Evolutionary conservation across 2,329 filamentous ascomycete genomes (phyloP).

Genomic region (Penicillium sp.): DNA sequence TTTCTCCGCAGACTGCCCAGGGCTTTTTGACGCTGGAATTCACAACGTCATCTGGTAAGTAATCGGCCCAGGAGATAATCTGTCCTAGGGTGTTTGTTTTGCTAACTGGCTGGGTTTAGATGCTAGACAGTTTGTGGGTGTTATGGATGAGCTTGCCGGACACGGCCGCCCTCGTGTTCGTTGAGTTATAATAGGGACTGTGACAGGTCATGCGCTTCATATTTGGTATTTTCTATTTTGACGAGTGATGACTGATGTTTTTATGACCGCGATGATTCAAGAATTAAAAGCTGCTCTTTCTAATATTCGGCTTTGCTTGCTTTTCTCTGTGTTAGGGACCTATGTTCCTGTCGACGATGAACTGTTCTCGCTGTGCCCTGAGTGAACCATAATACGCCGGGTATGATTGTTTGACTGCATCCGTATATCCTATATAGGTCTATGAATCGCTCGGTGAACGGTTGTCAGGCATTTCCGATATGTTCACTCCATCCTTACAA

Average conservation of each 20-base stretch:
- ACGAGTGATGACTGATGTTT: constrained; percentile 24
- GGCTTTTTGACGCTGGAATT: constrained; percentile 46
- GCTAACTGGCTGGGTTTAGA: constrained; percentile 30
- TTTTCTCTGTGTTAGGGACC: not conserved
- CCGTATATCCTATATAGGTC: not conserved
- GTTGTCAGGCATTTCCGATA: no score
- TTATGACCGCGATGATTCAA: constrained; percentile 24
- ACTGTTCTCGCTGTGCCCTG: not conserved
- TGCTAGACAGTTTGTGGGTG: constrained; percentile 39
- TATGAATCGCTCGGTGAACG: no score
- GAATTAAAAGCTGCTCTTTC: constrained; percentile 13
- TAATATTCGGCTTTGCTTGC: not conserved
- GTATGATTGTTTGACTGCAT: not conserved
- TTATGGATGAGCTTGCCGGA: constrained; percentile 31
- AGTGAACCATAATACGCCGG: not conserved
- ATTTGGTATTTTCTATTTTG: constrained; percentile 3
- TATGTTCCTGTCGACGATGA: not conserved
- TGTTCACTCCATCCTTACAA: not conserved
- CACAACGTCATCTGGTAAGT: constrained; percentile 31
- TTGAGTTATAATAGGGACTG: not conserved
- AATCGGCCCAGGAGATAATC: not conserved
- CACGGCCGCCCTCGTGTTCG: not conserved
- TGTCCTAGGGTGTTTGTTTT: not conserved
- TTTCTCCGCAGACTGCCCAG: constrained; percentile 34
- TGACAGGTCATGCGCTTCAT: not conserved